phyloP scores from a whole-genome alignment of 2,329 filamentous ascomycete species.

The Graphilbum sp. region DNA sequence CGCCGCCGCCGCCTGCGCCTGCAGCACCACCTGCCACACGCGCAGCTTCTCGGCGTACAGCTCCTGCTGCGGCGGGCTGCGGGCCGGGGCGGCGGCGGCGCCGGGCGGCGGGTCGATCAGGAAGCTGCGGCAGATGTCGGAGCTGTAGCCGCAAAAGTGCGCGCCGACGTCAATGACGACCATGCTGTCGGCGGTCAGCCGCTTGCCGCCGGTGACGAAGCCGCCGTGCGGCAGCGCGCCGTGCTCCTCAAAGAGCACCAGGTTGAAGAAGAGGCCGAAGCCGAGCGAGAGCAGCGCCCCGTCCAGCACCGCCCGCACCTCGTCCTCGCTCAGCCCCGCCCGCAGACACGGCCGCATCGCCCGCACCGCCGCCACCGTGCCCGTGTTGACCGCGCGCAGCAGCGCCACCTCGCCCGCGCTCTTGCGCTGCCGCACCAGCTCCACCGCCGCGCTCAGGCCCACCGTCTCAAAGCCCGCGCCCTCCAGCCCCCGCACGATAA shows the following conservation, averaged over 20 bases:
- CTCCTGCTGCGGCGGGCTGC: neutral
- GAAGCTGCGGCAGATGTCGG: constrained; percentile 47
- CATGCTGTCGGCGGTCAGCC: constrained; percentile 36
- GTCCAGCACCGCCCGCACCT: constrained; percentile 39
- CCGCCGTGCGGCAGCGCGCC: constrained; percentile 37
- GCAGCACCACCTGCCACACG: constrained; percentile 44
- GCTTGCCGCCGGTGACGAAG: constrained; percentile 31
- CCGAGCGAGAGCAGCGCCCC: constrained; percentile 35
- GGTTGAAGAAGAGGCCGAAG: constrained; percentile 43
- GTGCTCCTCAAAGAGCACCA: constrained; percentile 43
- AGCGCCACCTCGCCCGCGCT: constrained; percentile 30
- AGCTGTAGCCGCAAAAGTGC: constrained; percentile 45
- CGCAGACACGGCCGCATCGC: constrained; percentile 39
- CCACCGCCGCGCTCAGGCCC: constrained; percentile 35
- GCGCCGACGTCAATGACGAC: constrained; percentile 47
- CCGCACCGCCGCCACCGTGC: constrained; percentile 23
- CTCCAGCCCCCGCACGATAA: constrained; percentile 39
- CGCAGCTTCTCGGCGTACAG: constrained; percentile 31
- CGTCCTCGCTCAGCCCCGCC: constrained; percentile 37
- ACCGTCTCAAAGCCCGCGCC: constrained; percentile 37
- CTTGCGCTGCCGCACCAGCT: constrained; percentile 43
- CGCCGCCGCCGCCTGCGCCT: constrained; percentile 41
- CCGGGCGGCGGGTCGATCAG: constrained; percentile 23
- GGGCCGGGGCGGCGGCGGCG: no score
- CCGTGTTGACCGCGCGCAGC: constrained; percentile 44